phyloP scores from a whole-genome alignment of 495 filamentous ascomycete species.

The Tuber melanosporum region DNA sequence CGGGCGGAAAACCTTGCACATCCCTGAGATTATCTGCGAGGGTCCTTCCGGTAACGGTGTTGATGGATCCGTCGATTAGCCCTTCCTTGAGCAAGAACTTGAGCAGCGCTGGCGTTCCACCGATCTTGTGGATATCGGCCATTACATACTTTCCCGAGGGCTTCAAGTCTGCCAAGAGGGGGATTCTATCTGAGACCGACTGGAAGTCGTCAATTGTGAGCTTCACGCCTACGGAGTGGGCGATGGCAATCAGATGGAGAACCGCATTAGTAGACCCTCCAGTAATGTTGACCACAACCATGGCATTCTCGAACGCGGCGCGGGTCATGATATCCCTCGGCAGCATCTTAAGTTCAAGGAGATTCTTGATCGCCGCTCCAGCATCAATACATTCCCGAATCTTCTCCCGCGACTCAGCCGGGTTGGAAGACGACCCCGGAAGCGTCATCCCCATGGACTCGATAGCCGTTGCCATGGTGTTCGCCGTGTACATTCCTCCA shows the following conservation, averaged over 20 bases:
- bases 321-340: constrained; percentile 86
- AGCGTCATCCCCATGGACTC: constrained; percentile 94
- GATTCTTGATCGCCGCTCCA: constrained; percentile 77
- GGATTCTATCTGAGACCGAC: constrained; percentile 78
- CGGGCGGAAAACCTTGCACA: constrained; percentile 66
- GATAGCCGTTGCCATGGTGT: constrained; percentile 97
- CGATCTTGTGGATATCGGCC: constrained; percentile 81
- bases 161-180: constrained; percentile 93
- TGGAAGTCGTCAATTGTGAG: constrained; percentile 98
- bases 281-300: constrained; percentile 90
- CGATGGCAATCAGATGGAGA: constrained; percentile 92
- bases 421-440: constrained; percentile 86
- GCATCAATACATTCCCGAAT: constrained; percentile 75
- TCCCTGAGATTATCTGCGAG: constrained; percentile 82
- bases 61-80: constrained; percentile 74
- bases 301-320: constrained; percentile 91
- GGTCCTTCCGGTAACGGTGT: constrained; percentile 93
- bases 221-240: constrained; percentile 85
- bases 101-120: constrained; percentile 82
- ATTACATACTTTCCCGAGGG: constrained; percentile 96
- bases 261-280: constrained; percentile 97
- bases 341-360: constrained; percentile 80
- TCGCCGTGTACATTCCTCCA: constrained; percentile 98
- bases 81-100: constrained; percentile 89
- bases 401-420: constrained; percentile 81